Percentiles rank a stretch among this genome's conserved stretches.
Conservation (phyloP, 768 basidiomycete genomes). For the Podaxis sp. region DNA sequence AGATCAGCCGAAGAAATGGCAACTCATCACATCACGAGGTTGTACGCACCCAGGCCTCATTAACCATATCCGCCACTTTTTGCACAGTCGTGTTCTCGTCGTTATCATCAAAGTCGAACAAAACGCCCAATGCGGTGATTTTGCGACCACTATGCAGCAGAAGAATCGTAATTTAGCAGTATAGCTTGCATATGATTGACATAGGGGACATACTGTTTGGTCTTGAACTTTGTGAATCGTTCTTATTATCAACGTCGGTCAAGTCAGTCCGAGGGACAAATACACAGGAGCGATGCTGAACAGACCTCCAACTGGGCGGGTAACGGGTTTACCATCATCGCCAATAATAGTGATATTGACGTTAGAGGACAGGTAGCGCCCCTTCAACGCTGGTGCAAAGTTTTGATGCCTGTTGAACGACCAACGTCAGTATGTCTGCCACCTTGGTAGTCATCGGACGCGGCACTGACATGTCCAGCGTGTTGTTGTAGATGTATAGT, state of each 20-base stretch:
- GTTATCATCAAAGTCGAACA: conserved; percentile 77
- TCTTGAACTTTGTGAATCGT: conserved; percentile 72
- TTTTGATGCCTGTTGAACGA: conserved; percentile 49
- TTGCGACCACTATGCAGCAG: conserved; percentile 50
- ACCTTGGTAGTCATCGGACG: neutral
- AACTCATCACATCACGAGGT: neutral
- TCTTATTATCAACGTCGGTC: conserved; percentile 27
- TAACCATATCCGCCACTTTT: conserved; percentile 69
- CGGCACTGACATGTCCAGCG: conserved; percentile 59
- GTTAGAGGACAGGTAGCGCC: conserved; percentile 81
- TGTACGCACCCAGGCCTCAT: conserved; percentile 66
- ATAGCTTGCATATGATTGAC: neutral
- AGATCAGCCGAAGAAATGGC: no score
- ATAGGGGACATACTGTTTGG: conserved; percentile 48
- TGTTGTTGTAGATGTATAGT: conserved; percentile 67
- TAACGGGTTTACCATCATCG: conserved; percentile 34
- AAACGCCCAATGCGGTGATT: conserved; percentile 78
- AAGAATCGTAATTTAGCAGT: neutral
- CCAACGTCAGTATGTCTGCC: conserved; percentile 5
- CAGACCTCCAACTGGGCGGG: conserved; percentile 38
- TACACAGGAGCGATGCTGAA: neutral
- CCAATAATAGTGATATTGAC: conserved; percentile 76
- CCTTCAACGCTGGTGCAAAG: conserved; percentile 64
- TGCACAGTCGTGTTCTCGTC: conserved; percentile 75
- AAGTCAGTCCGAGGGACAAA: no score